phyloP scores from a whole-genome alignment of 2,329 filamentous ascomycete species.

The Botrytis porri region DNA sequence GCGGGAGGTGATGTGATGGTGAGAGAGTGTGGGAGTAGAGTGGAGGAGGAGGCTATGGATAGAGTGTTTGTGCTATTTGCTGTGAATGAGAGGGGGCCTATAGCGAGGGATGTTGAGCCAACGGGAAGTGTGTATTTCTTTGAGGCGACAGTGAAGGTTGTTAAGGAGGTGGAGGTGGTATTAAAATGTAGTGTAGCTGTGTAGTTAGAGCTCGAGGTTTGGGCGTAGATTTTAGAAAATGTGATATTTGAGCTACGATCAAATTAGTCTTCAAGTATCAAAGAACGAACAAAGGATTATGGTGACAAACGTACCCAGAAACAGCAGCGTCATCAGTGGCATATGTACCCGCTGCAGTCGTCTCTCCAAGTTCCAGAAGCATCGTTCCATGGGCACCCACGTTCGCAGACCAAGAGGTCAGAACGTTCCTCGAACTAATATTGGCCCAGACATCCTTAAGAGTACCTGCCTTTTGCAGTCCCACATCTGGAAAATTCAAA shows the following conservation, averaged over 20 bases:
- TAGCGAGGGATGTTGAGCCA: conserved; percentile 12
- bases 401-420: conserved; percentile 28
- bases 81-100: conserved; percentile 23
- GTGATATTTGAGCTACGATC: conserved; percentile 22
- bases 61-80: conserved; percentile 28
- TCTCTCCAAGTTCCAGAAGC: conserved; percentile 27
- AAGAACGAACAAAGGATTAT: neutral
- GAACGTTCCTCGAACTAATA: conserved; percentile 20
- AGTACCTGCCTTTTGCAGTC: conserved; percentile 27
- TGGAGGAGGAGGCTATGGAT: conserved; percentile 22
- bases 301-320: conserved; percentile 23
- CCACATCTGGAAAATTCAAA: conserved; percentile 31
- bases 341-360: conserved; percentile 25
- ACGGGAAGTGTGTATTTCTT: conserved; percentile 22
- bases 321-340: conserved; percentile 19
- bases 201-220: conserved; percentile 28
- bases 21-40: conserved; percentile 17
- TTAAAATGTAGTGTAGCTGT: conserved; percentile 24
- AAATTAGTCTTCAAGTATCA: conserved; percentile 2
- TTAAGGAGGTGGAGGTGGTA: conserved; percentile 1
- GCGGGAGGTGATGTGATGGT: conserved; percentile 21
- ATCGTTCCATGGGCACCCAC: conserved; percentile 32
- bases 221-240: conserved; percentile 28
- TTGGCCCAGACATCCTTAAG: conserved; percentile 32
- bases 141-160: conserved; percentile 24